These are phyloP conservation scores for Scalesia atractyloides DNA, from an alignment of 129 eudicot species.

Conservation along the genomic window DNA sequence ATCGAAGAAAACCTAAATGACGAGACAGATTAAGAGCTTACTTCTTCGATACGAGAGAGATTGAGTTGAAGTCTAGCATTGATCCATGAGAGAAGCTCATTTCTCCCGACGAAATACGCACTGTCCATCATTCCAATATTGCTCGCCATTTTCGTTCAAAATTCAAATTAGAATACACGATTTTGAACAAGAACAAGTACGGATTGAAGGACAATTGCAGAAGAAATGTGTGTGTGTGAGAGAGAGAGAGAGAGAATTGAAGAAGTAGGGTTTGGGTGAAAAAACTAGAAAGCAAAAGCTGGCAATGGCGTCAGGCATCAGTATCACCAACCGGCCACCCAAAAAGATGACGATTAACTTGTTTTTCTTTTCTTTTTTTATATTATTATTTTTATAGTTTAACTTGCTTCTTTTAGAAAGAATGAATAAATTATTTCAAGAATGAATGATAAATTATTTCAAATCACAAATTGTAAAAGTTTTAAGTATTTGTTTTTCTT, in stretches of 20 bases:
- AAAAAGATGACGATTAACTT: conserved; percentile 35
- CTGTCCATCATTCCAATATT: conserved; percentile 96
- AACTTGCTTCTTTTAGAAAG: background rate
- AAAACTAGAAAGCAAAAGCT: conserved; percentile 33
- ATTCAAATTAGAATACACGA: background rate
- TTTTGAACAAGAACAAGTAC: background rate
- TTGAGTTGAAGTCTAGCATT: conserved; percentile 78
- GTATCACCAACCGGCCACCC: conserved; percentile 34
- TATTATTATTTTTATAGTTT: too few relatives aligned
- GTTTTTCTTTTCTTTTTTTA: background rate
- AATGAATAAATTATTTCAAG: background rate
- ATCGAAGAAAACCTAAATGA: background rate
- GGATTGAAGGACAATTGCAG: conserved; percentile 2
- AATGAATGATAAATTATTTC: too few relatives aligned
- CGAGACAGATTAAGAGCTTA: conserved; percentile 12
- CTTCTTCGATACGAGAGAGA: conserved; percentile 95
- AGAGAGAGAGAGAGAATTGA: background rate
- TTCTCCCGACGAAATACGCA: conserved; percentile 95
- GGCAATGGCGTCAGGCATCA: conserved; percentile 41
- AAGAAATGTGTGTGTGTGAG: conserved; percentile 15
- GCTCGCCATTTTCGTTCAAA: conserved; percentile 55
- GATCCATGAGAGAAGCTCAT: conserved; percentile 86
- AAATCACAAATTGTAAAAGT: too few relatives aligned
- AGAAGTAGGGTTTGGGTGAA: conserved; percentile 23
- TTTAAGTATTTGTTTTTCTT: too few relatives aligned